Conservation (phyloP, 352 stramenopile genomes). For the Pythium sp. region DNA sequence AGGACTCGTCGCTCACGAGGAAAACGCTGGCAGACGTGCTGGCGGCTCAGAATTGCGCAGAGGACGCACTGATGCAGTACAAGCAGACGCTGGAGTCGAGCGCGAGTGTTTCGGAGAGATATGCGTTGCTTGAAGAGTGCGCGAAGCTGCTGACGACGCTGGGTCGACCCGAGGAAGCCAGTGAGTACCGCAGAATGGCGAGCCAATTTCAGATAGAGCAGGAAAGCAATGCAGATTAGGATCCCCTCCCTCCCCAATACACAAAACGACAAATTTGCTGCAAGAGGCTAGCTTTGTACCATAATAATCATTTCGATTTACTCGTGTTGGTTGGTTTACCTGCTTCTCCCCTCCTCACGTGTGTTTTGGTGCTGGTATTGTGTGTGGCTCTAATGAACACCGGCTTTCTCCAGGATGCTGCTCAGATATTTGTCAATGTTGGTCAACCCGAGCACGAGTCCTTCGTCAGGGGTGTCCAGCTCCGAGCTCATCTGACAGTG, state of each 20-base stretch:
- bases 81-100: constrained; percentile 48
- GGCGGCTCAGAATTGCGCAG: constrained; percentile 73
- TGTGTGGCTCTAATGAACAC: not conserved
- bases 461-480: constrained; percentile 53
- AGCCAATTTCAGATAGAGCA: constrained; percentile 34
- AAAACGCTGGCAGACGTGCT: constrained; percentile 81
- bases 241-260: not conserved
- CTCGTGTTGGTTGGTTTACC: not conserved
- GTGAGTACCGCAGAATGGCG: constrained; percentile 62
- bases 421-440: constrained; percentile 56
- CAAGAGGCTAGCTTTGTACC: constrained; percentile 11
- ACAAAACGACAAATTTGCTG: constrained; percentile 1
- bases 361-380: not conserved
- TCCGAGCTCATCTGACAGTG: constrained; percentile 66
- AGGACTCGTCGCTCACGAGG: constrained; percentile 72
- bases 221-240: constrained; percentile 2
- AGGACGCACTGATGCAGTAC: constrained; percentile 72
- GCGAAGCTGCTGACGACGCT: constrained; percentile 65
- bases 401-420: constrained; percentile 26
- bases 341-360: not conserved
- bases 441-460: constrained; percentile 57
- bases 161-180: constrained; percentile 62
- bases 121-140: constrained; percentile 55
- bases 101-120: constrained; percentile 37
- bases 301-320: constrained; percentile 12